Evolutionary conservation across 179 eudicot species (phyloP), one percentile per base, ranked within the genome.

Genomic region (Patellifolia procumbens): DNA sequence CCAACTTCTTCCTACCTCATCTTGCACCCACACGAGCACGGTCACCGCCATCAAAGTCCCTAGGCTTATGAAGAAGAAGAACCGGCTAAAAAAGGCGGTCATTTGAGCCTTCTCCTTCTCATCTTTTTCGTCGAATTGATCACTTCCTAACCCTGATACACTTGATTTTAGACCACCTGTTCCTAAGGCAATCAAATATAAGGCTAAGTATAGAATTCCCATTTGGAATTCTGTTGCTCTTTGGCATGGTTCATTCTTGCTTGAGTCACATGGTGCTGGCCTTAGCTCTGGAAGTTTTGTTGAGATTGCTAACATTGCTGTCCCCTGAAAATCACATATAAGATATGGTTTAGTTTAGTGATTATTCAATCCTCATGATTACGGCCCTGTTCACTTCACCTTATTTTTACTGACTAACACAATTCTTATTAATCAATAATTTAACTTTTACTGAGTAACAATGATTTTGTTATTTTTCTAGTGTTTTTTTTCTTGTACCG

Each of bases 101-200:
- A 88, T 90, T 67, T 93, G 92, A 3, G 91, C 83, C 48, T 80
- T 88, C 64, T 93, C 98, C 53, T 78, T 86, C 53, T 86, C 91
- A 37, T 93, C 94, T n/a, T 81, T 89, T 24, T 90, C 95, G n/a
- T 93, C 97, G 24, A 93, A 93, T 55, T 93, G 98, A 70, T 93
- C 98, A 13, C 91, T 85, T 29, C 98, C 95, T 26, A 93, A 89
- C 12, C 97, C 98, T 15, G 97, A 91, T 0, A 91, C 95, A 52
- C 98, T 90, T 11, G 98, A 93, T 77, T 93, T 93, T 24, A 93
- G 82, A 26, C 98, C 98, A 0, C 98, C 97, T 1, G 92, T 91
- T 15, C 98, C 98, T 37, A 93, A 72, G 45, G 98, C 95, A 7
- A 90, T 90, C 8, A 90, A 81, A 79, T 93, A 93, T 15, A 93